Evolutionary conservation across 2,329 filamentous ascomycete species (phyloP), one percentile per base, ranked within the genome.

Genomic region (Didymella pinodella): DNA sequence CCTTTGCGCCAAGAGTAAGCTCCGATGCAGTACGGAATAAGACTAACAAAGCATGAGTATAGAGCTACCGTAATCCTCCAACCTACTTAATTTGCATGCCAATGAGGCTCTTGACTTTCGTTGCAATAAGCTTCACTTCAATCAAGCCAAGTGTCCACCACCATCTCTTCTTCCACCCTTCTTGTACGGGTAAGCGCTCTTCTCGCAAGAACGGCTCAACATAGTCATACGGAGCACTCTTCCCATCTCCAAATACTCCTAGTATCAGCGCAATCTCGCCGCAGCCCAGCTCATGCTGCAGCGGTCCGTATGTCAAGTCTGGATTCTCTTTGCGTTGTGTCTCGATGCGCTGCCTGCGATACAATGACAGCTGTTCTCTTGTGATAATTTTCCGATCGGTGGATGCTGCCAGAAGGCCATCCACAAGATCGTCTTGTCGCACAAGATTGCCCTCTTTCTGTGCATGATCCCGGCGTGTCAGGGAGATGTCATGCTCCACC

Each of bases 81-180:
- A 3, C n/a, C 48, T n/a, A 49, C 22, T 48, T 26, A 6, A 54
- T 44, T 7, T 52, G 12, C 25, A 58, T 20, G 2, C 59, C 54
- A 18, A 62, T 36, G 3, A 58, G 34, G 31, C 36, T 28, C 29
- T 58, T 62, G 8, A 58, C 51, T 28, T 54, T 51, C 5, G 34
- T 55, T 32, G 29, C 59, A 34, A 48, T 55, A 12, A 54, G 22
- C 12, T 62, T 58, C 8, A 57, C 25, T 29, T 62, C 60, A 7
- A 53, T 10, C 41, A 59, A 32, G 0, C 60, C 60, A 25, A 62
- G n/a, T 14, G 60, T 62, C 60, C 60, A 62, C 60, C 60, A 62
- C 41, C 38, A 31, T 3, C 56, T 49, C 41, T 41, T 54, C 32
- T 50, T 52, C 61, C 61, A 63, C 2, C 61, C 61, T 25, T 63